These are phyloP conservation scores for Lolium rigidum DNA, from an alignment of 176 grass and related monocot species.

Conservation along the genomic window DNA sequence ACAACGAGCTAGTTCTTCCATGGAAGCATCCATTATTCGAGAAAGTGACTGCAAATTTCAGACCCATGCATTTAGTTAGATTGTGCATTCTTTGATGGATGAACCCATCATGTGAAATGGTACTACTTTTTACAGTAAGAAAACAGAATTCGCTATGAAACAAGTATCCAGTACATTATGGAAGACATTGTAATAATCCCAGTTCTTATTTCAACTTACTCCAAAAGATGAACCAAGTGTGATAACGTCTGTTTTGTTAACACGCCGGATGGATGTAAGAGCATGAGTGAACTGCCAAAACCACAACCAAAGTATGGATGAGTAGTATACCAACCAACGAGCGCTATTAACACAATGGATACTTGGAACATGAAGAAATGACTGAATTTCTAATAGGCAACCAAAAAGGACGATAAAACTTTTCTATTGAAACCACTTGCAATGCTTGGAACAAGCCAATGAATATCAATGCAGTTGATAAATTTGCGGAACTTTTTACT, in stretches of 20 bases:
- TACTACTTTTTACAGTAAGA: background rate
- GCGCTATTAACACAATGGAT: background rate
- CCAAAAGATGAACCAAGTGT: slow-evolving; percentile 97
- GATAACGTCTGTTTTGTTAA: slow-evolving; percentile 91
- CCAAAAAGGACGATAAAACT: background rate
- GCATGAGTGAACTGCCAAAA: slow-evolving; percentile 81
- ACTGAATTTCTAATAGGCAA: background rate
- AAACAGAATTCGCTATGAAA: background rate
- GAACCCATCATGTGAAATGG: background rate
- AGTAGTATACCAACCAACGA: slow-evolving; percentile 15
- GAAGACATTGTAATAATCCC: slow-evolving; percentile 11
- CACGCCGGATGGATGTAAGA: slow-evolving; percentile 82
- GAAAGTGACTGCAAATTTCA: slow-evolving; percentile 80
- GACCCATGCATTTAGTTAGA: slow-evolving; percentile 26
- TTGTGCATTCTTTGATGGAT: background rate
- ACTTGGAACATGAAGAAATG: background rate
- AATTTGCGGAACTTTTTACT: background rate
- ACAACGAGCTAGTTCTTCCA: slow-evolving; percentile 90
- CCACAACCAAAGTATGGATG: slow-evolving; percentile 30
- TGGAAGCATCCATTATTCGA: slow-evolving; percentile 93
- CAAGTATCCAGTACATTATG: background rate
- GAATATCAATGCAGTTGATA: background rate
- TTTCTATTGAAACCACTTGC: slow-evolving; percentile 1
- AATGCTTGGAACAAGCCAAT: slow-evolving; percentile 11
- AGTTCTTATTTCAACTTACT: slow-evolving; percentile 59